phyloP scores from a whole-genome alignment of 345 rosid species.

The Syzygium jambos region DNA sequence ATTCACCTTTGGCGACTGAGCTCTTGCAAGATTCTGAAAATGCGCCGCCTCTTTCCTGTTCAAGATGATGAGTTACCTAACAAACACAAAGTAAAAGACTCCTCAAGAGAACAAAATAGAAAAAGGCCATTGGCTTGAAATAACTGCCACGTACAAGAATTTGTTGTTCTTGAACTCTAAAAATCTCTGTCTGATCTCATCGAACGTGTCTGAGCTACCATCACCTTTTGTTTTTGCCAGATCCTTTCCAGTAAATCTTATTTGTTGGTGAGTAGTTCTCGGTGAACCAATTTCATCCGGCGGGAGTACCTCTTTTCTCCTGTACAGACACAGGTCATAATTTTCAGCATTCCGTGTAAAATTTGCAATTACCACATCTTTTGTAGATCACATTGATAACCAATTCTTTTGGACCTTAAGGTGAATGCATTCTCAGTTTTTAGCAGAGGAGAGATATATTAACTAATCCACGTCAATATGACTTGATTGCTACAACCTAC shows the following conservation, averaged over 20 bases:
- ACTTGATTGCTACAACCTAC: not conserved
- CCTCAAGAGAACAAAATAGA: not conserved
- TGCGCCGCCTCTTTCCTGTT: constrained; percentile 66
- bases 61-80: constrained; percentile 17
- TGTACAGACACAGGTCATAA: not conserved
- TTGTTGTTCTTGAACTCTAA: constrained; percentile 53
- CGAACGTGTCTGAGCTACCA: constrained; percentile 19
- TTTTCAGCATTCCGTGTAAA: not conserved
- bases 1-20: constrained; percentile 80
- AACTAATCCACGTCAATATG: not conserved
- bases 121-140: not conserved
- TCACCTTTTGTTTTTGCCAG: constrained; percentile 1
- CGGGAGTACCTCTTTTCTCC: not conserved
- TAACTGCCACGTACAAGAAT: constrained; percentile 44
- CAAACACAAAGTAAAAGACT: constrained; percentile 9
- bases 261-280: not conserved
- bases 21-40: constrained; percentile 54
- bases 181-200: constrained; percentile 60
- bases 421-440: not conserved
- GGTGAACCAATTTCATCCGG: not conserved
- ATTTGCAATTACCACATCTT: not conserved
- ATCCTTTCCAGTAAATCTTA: constrained; percentile 1
- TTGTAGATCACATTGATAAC: not conserved
- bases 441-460: not conserved
- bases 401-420: not conserved